Conservation (phyloP, 805 yeast species). For the Saturnispora bothae region DNA sequence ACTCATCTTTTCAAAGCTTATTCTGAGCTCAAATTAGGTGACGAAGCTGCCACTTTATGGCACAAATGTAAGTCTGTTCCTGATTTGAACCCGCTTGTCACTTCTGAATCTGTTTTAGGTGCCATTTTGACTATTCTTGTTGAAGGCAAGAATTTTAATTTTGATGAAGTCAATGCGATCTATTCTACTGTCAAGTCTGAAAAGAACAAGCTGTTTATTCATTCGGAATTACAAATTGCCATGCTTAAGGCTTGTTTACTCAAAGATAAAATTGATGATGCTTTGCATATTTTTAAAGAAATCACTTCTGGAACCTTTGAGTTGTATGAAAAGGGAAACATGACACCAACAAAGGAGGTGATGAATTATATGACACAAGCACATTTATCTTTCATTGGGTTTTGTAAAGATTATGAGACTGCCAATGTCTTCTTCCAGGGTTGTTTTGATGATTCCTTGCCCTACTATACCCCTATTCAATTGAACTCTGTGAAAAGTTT, state of each 20-base stretch:
- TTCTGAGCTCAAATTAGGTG: conserved; percentile 45
- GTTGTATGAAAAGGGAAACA: conserved; percentile 15
- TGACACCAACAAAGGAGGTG: conserved; percentile 25
- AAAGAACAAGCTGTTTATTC: conserved; percentile 17
- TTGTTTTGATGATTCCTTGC: conserved; percentile 55
- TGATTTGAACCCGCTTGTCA: conserved; percentile 33
- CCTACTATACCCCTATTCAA: conserved; percentile 60
- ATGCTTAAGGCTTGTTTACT: conserved; percentile 63
- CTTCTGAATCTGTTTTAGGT: conserved; percentile 58
- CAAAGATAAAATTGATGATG: conserved; percentile 52
- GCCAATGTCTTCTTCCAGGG: conserved; percentile 67
- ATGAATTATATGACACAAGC: conserved; percentile 53
- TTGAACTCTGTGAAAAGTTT: conserved; percentile 61
- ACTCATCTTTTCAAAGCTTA: conserved; percentile 46
- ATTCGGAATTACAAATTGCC: conserved; percentile 47
- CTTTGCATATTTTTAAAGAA: conserved; percentile 50
- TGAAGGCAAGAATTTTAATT: conserved; percentile 45
- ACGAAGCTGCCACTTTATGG: conserved; percentile 63
- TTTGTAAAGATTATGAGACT: conserved; percentile 56
- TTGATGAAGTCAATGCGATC: conserved; percentile 47
- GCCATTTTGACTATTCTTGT: conserved; percentile 57
- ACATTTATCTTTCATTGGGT: conserved; percentile 70
- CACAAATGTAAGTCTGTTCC: conserved; percentile 41
- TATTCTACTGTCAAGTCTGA: conserved; percentile 32
- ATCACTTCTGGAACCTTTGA: conserved; percentile 40